Percentiles rank a stretch among this genome's conserved stretches.
These are phyloP conservation scores for Onygenales sp. DNA, from an alignment of 2,329 filamentous ascomycete genomes.

Conservation along the genomic window DNA sequence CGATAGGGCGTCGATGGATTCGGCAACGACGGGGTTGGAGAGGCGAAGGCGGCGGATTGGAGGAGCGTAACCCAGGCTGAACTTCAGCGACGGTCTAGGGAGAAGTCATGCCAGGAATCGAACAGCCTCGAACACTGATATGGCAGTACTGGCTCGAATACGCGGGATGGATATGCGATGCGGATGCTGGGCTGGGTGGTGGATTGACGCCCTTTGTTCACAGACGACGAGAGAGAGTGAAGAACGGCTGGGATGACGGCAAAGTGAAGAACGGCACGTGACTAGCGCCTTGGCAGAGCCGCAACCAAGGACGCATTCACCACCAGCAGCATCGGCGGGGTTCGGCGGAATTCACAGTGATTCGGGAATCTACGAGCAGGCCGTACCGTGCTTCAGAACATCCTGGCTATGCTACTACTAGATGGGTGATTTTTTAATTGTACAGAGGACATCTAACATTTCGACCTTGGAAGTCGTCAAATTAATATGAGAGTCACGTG, in stretches of 20 bases:
- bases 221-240: conserved; percentile 2
- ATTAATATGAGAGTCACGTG: too few relatives aligned
- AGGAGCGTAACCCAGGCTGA: conserved; percentile 3
- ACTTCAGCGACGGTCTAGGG: conserved; percentile 4
- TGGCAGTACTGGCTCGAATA: background rate
- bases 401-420: too few relatives aligned
- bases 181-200: conserved; percentile 3
- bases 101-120: conserved; percentile 5
- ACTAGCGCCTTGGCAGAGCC: too few relatives aligned
- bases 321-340: too few relatives aligned
- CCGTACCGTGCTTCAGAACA: too few relatives aligned
- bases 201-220: conserved; percentile 6
- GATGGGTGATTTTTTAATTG: too few relatives aligned
- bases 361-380: too few relatives aligned
- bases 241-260: background rate
- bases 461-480: too few relatives aligned
- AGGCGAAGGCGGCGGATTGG: background rate
- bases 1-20: background rate
- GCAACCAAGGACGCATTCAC: too few relatives aligned
- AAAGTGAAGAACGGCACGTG: background rate
- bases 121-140: background rate
- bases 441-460: too few relatives aligned
- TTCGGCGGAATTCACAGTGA: too few relatives aligned
- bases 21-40: background rate
- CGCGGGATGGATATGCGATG: background rate